Evolutionary conservation across 2,329 filamentous ascomycete species (phyloP).

Genomic region (Claviceps fusiformis): DNA sequence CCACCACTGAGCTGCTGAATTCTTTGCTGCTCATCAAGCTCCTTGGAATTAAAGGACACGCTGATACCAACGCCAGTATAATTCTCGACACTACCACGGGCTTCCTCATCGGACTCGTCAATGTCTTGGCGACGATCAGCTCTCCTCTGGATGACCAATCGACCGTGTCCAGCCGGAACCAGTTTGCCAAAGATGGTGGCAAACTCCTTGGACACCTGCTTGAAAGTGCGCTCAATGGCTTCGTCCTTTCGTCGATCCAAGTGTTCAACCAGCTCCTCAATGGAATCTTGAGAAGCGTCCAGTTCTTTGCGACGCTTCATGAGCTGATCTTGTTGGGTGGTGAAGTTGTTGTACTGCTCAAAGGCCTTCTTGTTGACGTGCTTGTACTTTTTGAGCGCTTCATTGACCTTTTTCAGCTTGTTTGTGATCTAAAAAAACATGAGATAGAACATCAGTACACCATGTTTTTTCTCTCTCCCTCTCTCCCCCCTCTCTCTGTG

Average conservation of each 20-base stretch:
- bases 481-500: too few relatives aligned
- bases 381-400: conserved; percentile 88
- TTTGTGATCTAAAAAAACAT: conserved; percentile 33
- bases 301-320: conserved; percentile 76
- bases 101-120: conserved; percentile 54
- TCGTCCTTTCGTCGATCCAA: conserved; percentile 94
- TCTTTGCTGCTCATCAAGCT: conserved; percentile 86
- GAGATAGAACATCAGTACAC: conserved; percentile 3
- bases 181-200: conserved; percentile 86
- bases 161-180: conserved; percentile 82
- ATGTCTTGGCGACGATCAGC: conserved; percentile 54
- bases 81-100: conserved; percentile 69
- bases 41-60: conserved; percentile 96
- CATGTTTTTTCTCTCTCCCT: background rate
- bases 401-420: conserved; percentile 79
- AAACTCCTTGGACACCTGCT: conserved; percentile 91
- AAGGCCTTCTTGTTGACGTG: conserved; percentile 99
- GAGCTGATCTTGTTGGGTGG: conserved; percentile 75
- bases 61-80: conserved; percentile 94
- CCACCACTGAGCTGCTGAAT: conserved; percentile 96
- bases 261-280: conserved; percentile 82
- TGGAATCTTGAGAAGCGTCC: conserved; percentile 72
- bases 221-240: conserved; percentile 95
- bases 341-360: conserved; percentile 97
- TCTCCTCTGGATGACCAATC: conserved; percentile 83